phyloP scores from a whole-genome alignment of 305 asterid genomes.

The Withania somnifera region DNA sequence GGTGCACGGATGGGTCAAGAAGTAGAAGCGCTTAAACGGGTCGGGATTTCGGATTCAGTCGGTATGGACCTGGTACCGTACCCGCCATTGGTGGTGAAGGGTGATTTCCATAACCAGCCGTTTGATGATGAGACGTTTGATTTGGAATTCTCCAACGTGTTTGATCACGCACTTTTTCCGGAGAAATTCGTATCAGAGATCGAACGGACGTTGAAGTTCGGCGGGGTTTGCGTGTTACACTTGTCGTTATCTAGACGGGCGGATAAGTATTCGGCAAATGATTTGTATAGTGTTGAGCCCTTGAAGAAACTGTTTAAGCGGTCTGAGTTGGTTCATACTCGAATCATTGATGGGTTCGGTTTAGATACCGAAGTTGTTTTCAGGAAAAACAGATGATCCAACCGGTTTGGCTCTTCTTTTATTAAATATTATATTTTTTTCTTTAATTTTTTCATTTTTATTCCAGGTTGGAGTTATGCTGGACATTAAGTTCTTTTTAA shows the following conservation, averaged over 20 bases:
- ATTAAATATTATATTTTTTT: neutral
- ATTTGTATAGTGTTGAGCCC: conserved; percentile 52
- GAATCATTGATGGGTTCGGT: conserved; percentile 58
- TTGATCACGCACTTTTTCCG: conserved; percentile 72
- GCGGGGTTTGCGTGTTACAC: conserved; percentile 65
- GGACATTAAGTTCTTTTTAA: neutral
- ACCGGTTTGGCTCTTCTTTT: neutral
- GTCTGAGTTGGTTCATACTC: conserved; percentile 36
- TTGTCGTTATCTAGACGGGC: conserved; percentile 42
- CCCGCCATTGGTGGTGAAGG: conserved; percentile 58
- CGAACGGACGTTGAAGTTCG: conserved; percentile 58
- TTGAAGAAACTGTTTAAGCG: conserved; percentile 44
- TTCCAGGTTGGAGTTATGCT: neutral
- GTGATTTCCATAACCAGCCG: conserved; percentile 76
- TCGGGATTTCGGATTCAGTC: conserved; percentile 49
- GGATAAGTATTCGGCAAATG: conserved; percentile 81
- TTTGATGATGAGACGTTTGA: conserved; percentile 47
- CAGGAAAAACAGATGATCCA: conserved; percentile 15
- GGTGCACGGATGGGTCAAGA: conserved; percentile 87
- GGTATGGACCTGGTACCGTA: conserved; percentile 74
- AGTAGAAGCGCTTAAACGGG: conserved; percentile 57
- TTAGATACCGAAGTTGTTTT: conserved; percentile 64
- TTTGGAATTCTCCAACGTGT: conserved; percentile 72
- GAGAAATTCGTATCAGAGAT: conserved; percentile 65
- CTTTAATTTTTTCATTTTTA: neutral